Percentiles rank a stretch among this genome's conserved stretches.
Evolutionary conservation across 2,329 filamentous ascomycete genomes (phyloP).

Genomic region (Ascochyta lentis): DNA sequence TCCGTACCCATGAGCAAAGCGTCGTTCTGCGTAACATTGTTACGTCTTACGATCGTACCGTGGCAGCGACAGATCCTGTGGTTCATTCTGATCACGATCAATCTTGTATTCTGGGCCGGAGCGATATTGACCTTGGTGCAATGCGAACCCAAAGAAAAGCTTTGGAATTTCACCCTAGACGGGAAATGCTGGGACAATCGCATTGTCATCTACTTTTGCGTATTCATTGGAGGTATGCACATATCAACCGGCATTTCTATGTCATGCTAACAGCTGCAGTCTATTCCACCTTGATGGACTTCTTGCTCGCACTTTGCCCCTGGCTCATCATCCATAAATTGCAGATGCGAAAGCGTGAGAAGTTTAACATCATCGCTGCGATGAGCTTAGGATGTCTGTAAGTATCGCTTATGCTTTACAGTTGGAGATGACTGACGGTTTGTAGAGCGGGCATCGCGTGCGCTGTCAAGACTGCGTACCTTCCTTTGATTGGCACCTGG

Average conservation of each 20-base stretch:
- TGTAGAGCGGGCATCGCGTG: neutral
- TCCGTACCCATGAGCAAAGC: constrained; percentile 22
- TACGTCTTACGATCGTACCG: constrained; percentile 11
- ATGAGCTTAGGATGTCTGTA: constrained; percentile 41
- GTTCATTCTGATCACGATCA: constrained; percentile 22
- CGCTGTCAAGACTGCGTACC: constrained; percentile 9
- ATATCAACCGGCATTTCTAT: too few species aligned
- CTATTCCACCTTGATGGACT: constrained; percentile 31
- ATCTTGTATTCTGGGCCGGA: constrained; percentile 13
- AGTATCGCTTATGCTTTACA: neutral
- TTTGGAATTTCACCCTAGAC: constrained; percentile 14
- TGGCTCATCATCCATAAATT: constrained; percentile 35
- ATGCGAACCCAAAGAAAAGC: constrained; percentile 17
- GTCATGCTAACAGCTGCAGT: neutral
- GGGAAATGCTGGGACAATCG: constrained; percentile 21
- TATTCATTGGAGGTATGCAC: constrained; percentile 16
- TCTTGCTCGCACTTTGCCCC: constrained; percentile 36
- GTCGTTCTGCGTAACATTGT: constrained; percentile 22
- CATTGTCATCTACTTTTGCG: constrained; percentile 10
- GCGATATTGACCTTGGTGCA: constrained; percentile 15
- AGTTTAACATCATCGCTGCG: constrained; percentile 30
- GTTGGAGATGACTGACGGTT: too few species aligned
- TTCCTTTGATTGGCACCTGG: constrained; percentile 29
- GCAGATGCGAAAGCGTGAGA: constrained; percentile 38
- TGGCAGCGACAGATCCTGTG: constrained; percentile 23